phyloP scores from a whole-genome alignment of 139 green algal species.

The Edaphochlamys debaryana region DNA sequence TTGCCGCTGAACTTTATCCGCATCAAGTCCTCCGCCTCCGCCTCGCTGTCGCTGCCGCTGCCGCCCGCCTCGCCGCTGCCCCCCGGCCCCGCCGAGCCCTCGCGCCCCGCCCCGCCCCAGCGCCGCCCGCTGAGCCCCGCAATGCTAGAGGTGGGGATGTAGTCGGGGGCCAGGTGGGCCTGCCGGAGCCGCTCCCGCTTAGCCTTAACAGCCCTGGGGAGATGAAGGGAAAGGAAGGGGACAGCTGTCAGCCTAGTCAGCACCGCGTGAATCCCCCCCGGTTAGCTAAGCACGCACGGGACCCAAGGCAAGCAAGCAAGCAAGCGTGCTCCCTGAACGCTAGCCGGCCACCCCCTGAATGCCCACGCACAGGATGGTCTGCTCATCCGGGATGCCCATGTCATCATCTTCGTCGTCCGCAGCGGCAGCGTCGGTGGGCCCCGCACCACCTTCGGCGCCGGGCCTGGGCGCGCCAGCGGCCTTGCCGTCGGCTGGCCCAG shows the following conservation, averaged over 20 bases:
- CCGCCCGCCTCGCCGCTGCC: background rate
- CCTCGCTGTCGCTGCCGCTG: slow-evolving; percentile 49
- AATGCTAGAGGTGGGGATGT: slow-evolving; percentile 59
- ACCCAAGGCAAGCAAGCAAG: too few species aligned
- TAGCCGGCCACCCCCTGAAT: too few species aligned
- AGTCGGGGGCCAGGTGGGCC: slow-evolving; percentile 81
- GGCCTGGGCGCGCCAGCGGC: background rate
- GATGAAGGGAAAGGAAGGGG: background rate
- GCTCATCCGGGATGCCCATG: slow-evolving; percentile 64
- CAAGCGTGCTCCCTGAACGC: too few species aligned
- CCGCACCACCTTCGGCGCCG: background rate
- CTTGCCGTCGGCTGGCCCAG: background rate
- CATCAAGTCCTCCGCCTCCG: slow-evolving; percentile 65
- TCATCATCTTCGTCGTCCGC: slow-evolving; percentile 53
- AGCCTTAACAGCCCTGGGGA: slow-evolving; percentile 69
- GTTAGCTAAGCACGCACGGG: too few species aligned
- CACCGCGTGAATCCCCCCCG: too few species aligned
- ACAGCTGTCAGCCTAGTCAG: too few species aligned
- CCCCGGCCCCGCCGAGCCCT: slow-evolving; percentile 2
- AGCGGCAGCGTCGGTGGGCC: background rate
- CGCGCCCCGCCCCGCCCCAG: background rate
- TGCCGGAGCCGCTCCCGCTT: slow-evolving; percentile 80
- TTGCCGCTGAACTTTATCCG: slow-evolving; percentile 70
- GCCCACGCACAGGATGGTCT: slow-evolving; percentile 74
- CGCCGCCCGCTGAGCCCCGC: slow-evolving; percentile 1